Evolutionary conservation across 2,329 filamentous ascomycete genomes (phyloP).

Genomic region (Alternaria ethzedia): DNA sequence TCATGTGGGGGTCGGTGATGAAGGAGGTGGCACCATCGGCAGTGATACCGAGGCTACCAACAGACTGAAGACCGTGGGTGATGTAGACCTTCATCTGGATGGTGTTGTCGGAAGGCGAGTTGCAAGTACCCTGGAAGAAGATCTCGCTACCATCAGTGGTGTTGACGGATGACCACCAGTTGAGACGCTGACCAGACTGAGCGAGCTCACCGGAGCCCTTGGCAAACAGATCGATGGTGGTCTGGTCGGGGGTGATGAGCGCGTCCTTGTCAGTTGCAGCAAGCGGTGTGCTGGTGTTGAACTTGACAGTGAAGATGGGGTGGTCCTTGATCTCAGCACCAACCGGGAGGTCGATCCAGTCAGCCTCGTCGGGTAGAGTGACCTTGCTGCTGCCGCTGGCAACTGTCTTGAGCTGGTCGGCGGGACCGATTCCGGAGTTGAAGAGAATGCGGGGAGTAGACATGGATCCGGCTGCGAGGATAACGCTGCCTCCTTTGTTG

Average conservation of each 20-base stretch:
- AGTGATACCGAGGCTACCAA: slow-evolving; percentile 60
- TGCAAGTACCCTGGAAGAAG: slow-evolving; percentile 56
- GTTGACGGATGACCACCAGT: slow-evolving; percentile 56
- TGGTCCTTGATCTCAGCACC: slow-evolving; percentile 53
- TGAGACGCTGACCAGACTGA: slow-evolving; percentile 56
- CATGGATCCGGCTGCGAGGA: slow-evolving; percentile 71
- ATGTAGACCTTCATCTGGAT: slow-evolving; percentile 60
- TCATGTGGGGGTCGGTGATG: slow-evolving; percentile 59
- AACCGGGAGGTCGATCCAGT: slow-evolving; percentile 60
- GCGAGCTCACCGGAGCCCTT: slow-evolving; percentile 51
- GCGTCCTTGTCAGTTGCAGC: slow-evolving; percentile 26
- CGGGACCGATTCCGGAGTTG: slow-evolving; percentile 71
- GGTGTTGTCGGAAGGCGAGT: slow-evolving; percentile 45
- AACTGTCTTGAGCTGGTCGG: slow-evolving; percentile 54
- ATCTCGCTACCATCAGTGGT: slow-evolving; percentile 49
- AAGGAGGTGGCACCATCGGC: slow-evolving; percentile 50
- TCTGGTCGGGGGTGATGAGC: slow-evolving; percentile 38
- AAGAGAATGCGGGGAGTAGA: slow-evolving; percentile 72
- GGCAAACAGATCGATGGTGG: slow-evolving; percentile 40
- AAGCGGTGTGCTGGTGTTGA: slow-evolving; percentile 33
- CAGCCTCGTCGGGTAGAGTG: slow-evolving; percentile 50
- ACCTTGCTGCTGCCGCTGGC: slow-evolving; percentile 48
- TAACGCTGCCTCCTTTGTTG: slow-evolving; percentile 65
- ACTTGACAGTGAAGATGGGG: slow-evolving; percentile 45
- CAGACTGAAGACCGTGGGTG: slow-evolving; percentile 66